Percentiles rank a stretch among this genome's conserved stretches.
phyloP scores from a whole-genome alignment of 192 early-diverging fungal species.

The Phycomyces blakesleeanus region DNA sequence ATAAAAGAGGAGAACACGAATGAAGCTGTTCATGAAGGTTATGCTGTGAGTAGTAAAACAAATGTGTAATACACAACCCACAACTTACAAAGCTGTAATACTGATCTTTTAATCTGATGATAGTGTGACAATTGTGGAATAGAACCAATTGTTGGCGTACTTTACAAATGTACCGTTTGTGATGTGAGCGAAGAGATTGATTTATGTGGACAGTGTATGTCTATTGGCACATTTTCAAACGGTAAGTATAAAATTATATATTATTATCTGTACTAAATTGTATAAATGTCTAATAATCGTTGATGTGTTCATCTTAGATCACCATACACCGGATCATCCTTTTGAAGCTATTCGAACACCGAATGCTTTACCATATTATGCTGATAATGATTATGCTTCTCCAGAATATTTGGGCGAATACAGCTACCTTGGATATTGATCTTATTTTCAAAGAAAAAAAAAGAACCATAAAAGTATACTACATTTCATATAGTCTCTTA shows the following conservation, averaged over 20 bases:
- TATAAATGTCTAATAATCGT: not conserved
- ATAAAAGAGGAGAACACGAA: not conserved
- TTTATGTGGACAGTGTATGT: slow-evolving; percentile 64
- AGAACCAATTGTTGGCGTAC: slow-evolving; percentile 69
- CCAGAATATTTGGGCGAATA: slow-evolving; percentile 35
- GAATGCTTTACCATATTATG: slow-evolving; percentile 35
- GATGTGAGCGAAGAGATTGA: slow-evolving; percentile 59
- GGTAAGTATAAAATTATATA: slow-evolving; percentile 12
- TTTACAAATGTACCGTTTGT: slow-evolving; percentile 66
- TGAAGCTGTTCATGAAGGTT: slow-evolving; percentile 36
- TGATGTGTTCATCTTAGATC: slow-evolving; percentile 19
- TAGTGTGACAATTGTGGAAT: slow-evolving; percentile 68
- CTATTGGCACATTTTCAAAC: slow-evolving; percentile 49
- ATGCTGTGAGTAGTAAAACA: slow-evolving; percentile 23
- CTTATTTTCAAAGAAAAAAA: not conserved
- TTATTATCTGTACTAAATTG: not conserved
- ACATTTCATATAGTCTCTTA: not conserved
- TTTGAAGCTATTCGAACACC: slow-evolving; percentile 35
- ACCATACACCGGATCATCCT: slow-evolving; percentile 31
- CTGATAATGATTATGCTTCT: slow-evolving; percentile 35
- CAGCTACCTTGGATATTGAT: slow-evolving; percentile 29
- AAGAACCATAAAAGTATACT: not conserved
- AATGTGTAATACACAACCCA: not conserved
- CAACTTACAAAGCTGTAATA: no score
- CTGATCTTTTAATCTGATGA: slow-evolving; percentile 23